A percentile compares a stretch with the other conserved stretches of the same genome.
Evolutionary conservation across 1,284 basidiomycete genomes (phyloP).

Genomic region (Marasmius oreades): DNA sequence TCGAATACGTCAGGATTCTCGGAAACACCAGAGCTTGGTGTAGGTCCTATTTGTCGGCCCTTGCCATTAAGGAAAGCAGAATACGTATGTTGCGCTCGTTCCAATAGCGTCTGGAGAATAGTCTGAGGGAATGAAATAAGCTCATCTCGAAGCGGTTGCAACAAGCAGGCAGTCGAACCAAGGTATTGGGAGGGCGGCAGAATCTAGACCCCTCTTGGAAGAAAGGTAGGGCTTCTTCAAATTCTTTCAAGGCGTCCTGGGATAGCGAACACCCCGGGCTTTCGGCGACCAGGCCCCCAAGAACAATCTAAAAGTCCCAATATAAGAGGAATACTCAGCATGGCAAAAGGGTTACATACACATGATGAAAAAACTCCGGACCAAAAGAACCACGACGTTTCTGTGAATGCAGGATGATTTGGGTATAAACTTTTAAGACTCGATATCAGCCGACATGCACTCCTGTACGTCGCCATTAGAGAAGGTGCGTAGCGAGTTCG

Average conservation of each 20-base stretch:
- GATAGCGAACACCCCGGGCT: slow-evolving; percentile 42
- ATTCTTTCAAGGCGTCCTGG: slow-evolving; percentile 33
- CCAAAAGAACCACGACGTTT: slow-evolving; percentile 50
- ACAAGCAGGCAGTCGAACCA: slow-evolving; percentile 25
- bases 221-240: slow-evolving; percentile 35
- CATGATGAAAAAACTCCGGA: slow-evolving; percentile 46
- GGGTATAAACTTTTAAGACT: slow-evolving; percentile 36
- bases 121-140: slow-evolving; percentile 15
- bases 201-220: slow-evolving; percentile 38
- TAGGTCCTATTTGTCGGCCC: neutral
- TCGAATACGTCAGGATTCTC: slow-evolving; percentile 8
- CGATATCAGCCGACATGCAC: slow-evolving; percentile 39
- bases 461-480: slow-evolving; percentile 41
- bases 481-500: slow-evolving; percentile 44
- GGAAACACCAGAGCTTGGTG: neutral
- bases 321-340: neutral
- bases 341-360: slow-evolving; percentile 30
- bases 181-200: slow-evolving; percentile 36
- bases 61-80: slow-evolving; percentile 5
- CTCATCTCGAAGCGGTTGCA: neutral
- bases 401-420: slow-evolving; percentile 32
- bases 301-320: slow-evolving; percentile 32
- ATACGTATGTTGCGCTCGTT: neutral
- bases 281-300: slow-evolving; percentile 44
- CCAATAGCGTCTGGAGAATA: slow-evolving; percentile 15